Percentiles rank a stretch among this genome's conserved stretches.
Evolutionary conservation across 495 filamentous ascomycete species (phyloP).

Genomic region (Aspergillus avenaceus): DNA sequence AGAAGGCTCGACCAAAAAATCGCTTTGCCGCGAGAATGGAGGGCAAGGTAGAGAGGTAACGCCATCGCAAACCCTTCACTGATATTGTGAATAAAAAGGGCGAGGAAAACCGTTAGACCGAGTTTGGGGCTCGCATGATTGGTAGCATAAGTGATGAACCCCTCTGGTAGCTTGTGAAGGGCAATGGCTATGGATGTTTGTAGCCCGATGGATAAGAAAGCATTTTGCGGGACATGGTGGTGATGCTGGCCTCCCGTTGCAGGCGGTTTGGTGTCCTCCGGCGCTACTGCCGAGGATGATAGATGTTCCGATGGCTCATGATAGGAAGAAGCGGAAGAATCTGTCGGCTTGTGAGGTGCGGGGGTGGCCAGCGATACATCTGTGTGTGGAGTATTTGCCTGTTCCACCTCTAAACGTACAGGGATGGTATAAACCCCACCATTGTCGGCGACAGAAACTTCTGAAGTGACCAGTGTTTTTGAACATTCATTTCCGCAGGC

Average conservation of each 20-base stretch:
- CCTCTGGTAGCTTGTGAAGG: conserved; percentile 94
- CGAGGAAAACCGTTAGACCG: conserved; percentile 88
- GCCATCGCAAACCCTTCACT: conserved; percentile 95
- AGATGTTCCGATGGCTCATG: conserved; percentile 6
- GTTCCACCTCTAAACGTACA: conserved; percentile 1
- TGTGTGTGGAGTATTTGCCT: not conserved
- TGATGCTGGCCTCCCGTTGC: conserved; percentile 59
- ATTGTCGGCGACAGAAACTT: conserved; percentile 8
- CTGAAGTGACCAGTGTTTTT: conserved; percentile 24
- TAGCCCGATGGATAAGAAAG: conserved; percentile 85
- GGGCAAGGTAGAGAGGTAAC: conserved; percentile 83
- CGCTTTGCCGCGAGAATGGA: conserved; percentile 68
- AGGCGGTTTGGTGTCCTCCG: conserved; percentile 17
- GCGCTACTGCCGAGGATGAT: conserved; percentile 16
- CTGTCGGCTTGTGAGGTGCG: not conserved
- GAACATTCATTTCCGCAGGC: conserved; percentile 78
- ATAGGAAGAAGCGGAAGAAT: conserved; percentile 10
- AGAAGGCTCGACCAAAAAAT: conserved; percentile 81
- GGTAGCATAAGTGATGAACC: conserved; percentile 97
- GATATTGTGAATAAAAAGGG: conserved; percentile 96
- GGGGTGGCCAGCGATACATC: conserved; percentile 2
- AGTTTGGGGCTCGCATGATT: conserved; percentile 90
- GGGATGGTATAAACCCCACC: conserved; percentile 11
- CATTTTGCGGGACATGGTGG: conserved; percentile 94
- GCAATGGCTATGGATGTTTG: conserved; percentile 94